phyloP scores from a whole-genome alignment of 2,329 filamentous ascomycete genomes.

The Phialemoniopsis sp. region DNA sequence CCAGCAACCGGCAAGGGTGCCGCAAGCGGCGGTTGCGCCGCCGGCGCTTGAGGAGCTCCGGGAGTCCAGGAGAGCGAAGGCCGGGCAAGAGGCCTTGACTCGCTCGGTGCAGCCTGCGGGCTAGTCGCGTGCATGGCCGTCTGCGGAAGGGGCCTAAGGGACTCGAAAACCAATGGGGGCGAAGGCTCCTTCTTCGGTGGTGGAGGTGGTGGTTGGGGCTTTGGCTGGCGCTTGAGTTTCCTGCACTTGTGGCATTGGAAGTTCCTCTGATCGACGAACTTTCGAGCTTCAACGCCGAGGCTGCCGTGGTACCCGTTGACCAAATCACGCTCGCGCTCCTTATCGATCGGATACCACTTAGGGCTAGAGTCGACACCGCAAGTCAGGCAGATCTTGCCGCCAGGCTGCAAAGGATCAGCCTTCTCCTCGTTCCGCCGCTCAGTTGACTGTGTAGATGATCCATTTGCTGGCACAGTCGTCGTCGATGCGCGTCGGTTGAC shows the following conservation, averaged over 20 bases:
- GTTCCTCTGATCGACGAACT: constrained; percentile 54
- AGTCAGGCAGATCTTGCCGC: constrained; percentile 56
- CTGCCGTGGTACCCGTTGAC: constrained; percentile 46
- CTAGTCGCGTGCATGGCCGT: too few relatives aligned
- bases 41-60: not conserved
- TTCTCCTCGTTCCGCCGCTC: constrained; percentile 18
- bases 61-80: not conserved
- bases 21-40: not conserved
- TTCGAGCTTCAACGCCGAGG: constrained; percentile 52
- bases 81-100: too few relatives aligned
- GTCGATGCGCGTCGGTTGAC: constrained; percentile 53
- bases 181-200: constrained; percentile 14
- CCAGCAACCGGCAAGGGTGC: constrained; percentile 9
- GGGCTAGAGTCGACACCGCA: constrained; percentile 69
- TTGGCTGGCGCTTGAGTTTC: constrained; percentile 45
- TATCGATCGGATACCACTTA: constrained; percentile 64
- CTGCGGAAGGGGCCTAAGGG: not conserved
- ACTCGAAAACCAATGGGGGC: constrained; percentile 10
- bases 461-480: constrained; percentile 29
- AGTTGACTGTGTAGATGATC: constrained; percentile 13
- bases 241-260: constrained; percentile 76
- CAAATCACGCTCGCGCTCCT: constrained; percentile 45
- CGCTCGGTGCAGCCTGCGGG: too few relatives aligned
- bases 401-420: constrained; percentile 25
- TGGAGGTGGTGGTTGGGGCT: constrained; percentile 19